phyloP scores from a whole-genome alignment of 2,329 filamentous ascomycete genomes.

The Chaetomiaceae sp. region DNA sequence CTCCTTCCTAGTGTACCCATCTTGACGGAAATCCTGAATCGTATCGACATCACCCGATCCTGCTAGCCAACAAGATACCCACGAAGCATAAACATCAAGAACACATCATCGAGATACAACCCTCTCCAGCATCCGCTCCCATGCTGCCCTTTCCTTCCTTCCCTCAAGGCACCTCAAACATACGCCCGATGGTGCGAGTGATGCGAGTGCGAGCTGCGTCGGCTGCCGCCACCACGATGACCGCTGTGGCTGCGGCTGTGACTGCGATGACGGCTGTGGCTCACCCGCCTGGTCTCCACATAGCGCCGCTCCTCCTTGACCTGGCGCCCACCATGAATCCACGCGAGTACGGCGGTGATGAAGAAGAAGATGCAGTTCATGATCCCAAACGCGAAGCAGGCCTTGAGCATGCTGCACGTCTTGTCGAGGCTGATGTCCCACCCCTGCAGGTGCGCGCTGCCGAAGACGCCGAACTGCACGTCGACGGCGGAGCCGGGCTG shows the following conservation, averaged over 20 bases:
- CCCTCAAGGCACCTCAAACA: slow-evolving; percentile 30
- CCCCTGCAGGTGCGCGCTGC: slow-evolving; percentile 45
- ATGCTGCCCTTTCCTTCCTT: background rate
- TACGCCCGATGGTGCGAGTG: slow-evolving; percentile 47
- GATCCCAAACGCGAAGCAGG: slow-evolving; percentile 80
- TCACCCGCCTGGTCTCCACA: slow-evolving; percentile 34
- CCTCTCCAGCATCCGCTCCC: background rate
- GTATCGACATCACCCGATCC: background rate
- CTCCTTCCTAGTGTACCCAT: background rate
- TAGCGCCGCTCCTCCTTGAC: slow-evolving; percentile 40
- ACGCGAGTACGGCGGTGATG: slow-evolving; percentile 66
- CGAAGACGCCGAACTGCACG: slow-evolving; percentile 58
- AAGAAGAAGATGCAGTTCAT: slow-evolving; percentile 81
- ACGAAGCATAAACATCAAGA: background rate
- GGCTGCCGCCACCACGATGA: slow-evolving; percentile 31
- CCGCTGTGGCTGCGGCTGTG: slow-evolving; percentile 30
- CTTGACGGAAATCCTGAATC: background rate
- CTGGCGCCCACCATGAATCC: slow-evolving; percentile 44
- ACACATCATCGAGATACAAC: too few species aligned
- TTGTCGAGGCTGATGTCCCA: slow-evolving; percentile 58
- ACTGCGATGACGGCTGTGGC: background rate
- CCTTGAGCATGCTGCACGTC: slow-evolving; percentile 88
- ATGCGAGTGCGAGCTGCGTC: slow-evolving; percentile 43
- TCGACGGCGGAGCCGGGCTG: slow-evolving; percentile 47
- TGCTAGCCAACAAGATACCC: background rate